Evolutionary conservation across 306 rosid genomes (phyloP).

Genomic region (Argentina anserina): DNA sequence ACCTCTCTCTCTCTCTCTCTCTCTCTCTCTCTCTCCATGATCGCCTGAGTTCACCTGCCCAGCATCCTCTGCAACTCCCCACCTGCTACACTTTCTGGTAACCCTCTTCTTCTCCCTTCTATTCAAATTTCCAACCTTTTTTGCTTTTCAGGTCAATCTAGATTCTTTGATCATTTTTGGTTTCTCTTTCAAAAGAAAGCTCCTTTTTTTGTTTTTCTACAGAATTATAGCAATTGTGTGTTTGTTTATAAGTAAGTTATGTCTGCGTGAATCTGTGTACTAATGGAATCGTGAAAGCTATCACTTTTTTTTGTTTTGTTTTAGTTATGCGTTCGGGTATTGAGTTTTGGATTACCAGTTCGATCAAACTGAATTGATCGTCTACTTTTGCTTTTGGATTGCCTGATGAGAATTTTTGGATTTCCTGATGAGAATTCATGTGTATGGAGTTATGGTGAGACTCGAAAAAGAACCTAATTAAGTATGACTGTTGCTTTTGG

Average conservation of each 20-base stretch:
- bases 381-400: not conserved
- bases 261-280: not conserved
- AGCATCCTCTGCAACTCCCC: constrained; percentile 1
- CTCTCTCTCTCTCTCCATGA: not conserved
- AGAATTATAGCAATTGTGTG: not conserved
- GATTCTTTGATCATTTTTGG: not conserved
- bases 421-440: not conserved
- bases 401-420: constrained; percentile 4
- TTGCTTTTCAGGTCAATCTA: not conserved
- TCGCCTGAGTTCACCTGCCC: constrained; percentile 12
- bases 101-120: not conserved
- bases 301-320: not conserved
- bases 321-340: not conserved
- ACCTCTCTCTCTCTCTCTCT: not conserved
- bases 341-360: not conserved
- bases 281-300: not conserved
- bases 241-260: not conserved
- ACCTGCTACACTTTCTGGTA: constrained; percentile 3
- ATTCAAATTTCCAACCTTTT: not conserved
- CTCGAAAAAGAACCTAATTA: not conserved
- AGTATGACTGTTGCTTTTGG: not conserved
- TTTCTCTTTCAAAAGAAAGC: not conserved
- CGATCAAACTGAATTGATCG: not conserved
- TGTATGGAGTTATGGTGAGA: not conserved
- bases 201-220: not conserved